Percentiles rank a stretch among this genome's conserved stretches.
Conservation (phyloP, 148 eudicot genomes). For the Vaccinium darrowii region DNA sequence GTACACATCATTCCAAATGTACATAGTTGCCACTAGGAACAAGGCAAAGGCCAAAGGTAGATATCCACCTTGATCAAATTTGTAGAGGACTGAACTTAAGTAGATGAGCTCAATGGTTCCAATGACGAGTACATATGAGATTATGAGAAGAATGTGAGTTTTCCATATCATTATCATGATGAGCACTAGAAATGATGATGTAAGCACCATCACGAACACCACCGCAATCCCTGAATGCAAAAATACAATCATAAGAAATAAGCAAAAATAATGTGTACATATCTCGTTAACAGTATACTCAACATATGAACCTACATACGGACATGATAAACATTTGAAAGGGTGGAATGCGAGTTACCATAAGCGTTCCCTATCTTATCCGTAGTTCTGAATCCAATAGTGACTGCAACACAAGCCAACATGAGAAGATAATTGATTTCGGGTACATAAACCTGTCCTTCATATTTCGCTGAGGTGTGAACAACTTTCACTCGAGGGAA, state of each 20-base stretch:
- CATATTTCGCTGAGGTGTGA: slow-evolving; percentile 49
- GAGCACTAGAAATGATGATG: slow-evolving; percentile 36
- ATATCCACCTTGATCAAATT: slow-evolving; percentile 46
- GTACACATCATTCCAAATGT: slow-evolving; percentile 41
- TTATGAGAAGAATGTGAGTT: slow-evolving; percentile 27
- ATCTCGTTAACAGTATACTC: background rate
- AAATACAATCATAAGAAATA: background rate
- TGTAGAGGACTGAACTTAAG: slow-evolving; percentile 41
- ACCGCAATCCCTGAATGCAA: slow-evolving; percentile 42
- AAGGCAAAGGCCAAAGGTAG: slow-evolving; percentile 43
- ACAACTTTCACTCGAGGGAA: slow-evolving; percentile 52
- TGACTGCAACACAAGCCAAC: slow-evolving; percentile 44
- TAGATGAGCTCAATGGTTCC: slow-evolving; percentile 36
- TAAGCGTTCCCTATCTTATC: slow-evolving; percentile 50
- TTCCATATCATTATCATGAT: slow-evolving; percentile 51
- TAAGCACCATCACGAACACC: slow-evolving; percentile 40
- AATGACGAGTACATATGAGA: slow-evolving; percentile 26
- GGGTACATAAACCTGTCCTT: slow-evolving; percentile 56
- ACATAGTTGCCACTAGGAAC: slow-evolving; percentile 33
- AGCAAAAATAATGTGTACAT: background rate
- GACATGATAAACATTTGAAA: background rate
- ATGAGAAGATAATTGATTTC: slow-evolving; percentile 52
- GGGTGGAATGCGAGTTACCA: slow-evolving; percentile 23
- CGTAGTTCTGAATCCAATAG: slow-evolving; percentile 44
- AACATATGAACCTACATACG: background rate